These are phyloP conservation scores for Pulveroboletus sp. DNA, from an alignment of 768 basidiomycete species.

Conservation along the genomic window DNA sequence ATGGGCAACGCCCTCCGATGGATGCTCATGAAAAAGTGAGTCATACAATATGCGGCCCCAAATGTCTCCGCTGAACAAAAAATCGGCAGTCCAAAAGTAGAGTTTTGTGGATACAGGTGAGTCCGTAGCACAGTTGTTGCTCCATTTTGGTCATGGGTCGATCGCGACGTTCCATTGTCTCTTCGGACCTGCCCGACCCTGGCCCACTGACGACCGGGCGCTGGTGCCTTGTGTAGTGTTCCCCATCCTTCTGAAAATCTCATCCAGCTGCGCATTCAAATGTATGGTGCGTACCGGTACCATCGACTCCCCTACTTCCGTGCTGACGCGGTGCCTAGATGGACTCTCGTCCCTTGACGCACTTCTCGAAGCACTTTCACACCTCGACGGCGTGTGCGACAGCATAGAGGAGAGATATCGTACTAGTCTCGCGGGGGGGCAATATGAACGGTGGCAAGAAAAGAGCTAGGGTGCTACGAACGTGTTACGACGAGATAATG, in stretches of 20 bases:
- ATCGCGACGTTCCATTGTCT: conserved; percentile 13
- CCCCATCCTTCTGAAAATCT: conserved; percentile 97
- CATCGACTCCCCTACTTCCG: background rate
- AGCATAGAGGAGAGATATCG: conserved; percentile 68
- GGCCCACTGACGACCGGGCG: background rate
- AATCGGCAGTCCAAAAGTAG: conserved; percentile 82
- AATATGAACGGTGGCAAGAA: conserved; percentile 68
- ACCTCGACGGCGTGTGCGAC: conserved; percentile 73
- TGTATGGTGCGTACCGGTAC: conserved; percentile 77
- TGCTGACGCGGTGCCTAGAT: conserved; percentile 45
- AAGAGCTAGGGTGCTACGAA: conserved; percentile 37
- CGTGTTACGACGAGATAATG: background rate
- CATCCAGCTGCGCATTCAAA: conserved; percentile 97
- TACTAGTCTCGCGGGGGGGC: conserved; percentile 47
- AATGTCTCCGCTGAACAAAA: conserved; percentile 4
- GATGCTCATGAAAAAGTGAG: conserved; percentile 99
- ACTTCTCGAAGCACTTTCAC: conserved; percentile 66
- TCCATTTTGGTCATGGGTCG: background rate
- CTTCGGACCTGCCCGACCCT: background rate
- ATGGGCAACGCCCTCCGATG: conserved; percentile 92
- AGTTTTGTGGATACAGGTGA: conserved; percentile 97
- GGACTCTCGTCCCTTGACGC: conserved; percentile 81
- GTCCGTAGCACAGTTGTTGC: conserved; percentile 13
- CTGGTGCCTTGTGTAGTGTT: conserved; percentile 18
- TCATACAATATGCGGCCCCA: background rate